Base-by-base conservation (phyloP, 2,329 filamentous ascomycete species). In the Arthroderma sp. region DNA sequence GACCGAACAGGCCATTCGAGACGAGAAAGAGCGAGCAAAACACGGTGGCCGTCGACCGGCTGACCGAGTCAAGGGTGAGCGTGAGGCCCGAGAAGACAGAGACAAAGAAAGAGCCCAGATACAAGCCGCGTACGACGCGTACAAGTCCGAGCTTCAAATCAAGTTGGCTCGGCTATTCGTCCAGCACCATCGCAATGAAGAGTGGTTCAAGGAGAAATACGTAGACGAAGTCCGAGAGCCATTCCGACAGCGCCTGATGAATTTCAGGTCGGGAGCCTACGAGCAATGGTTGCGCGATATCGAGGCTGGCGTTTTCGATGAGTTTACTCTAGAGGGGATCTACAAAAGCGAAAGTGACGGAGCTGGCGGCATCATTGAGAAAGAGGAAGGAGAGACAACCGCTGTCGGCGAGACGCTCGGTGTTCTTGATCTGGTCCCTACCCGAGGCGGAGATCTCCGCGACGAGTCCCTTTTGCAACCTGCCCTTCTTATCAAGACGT, bases 171-270 rank as follows among this genome's bases (percentile, higher is more conserved):
- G 87, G 52, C 72, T 77, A 1, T 98, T 98, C 60, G 91, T 98
- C 36, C 78, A 82, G 41, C 83, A 87, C 55, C 91, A 98, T 66
- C 94, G 94, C 61, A 80, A 80, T 37, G 91, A 98, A 62, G 89
- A 98, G 60, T 98, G 91, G 91, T 98, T 98, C 68, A 86, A 82
- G 55, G 91, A 98, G 65, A 81, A 86, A 60, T 98, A 98, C 56
- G 81, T 93, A 29, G 77, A 86, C 1, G 86, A 91, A 53, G 78
- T 89, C 44, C 75, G 85, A 43, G 81, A 88, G 52, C 73, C 75
- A 1, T 78, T 95, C 56, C 80, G 83, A 45, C 69, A 71, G 48
- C 82, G 86, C 56, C 69, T 96, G 43, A 83, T 82, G 62, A 82
- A 87, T 39, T 87, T 85, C 59, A 82, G 93, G 39, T 78, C 81